phyloP scores from a whole-genome alignment of 1,284 basidiomycete species.

The Pyrrhoderma lamaoense region DNA sequence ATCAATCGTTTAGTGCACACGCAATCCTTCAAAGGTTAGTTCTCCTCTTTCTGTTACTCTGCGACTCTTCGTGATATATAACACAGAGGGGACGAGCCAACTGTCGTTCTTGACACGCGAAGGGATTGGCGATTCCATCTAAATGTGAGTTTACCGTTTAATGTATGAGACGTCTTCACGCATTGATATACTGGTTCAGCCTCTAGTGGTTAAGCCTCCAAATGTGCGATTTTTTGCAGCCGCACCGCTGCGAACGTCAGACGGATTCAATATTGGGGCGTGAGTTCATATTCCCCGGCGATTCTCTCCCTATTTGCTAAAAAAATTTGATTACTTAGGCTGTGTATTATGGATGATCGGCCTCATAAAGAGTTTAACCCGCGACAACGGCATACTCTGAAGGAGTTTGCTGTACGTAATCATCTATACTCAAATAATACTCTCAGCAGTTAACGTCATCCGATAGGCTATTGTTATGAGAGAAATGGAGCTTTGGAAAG shows the following conservation, averaged over 20 bases:
- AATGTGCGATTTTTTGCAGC: conserved; percentile 87
- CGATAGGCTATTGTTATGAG: conserved; percentile 83
- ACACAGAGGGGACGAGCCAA: conserved; percentile 78
- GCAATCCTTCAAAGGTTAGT: conserved; percentile 72
- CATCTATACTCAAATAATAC: neutral
- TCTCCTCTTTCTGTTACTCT: neutral
- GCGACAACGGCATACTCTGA: conserved; percentile 83
- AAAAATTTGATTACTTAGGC: conserved; percentile 30
- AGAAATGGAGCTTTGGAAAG: conserved; percentile 91
- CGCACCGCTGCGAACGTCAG: conserved; percentile 80
- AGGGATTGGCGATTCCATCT: conserved; percentile 85
- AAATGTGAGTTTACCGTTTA: conserved; percentile 45
- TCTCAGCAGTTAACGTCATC: conserved; percentile 11
- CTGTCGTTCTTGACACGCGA: conserved; percentile 73
- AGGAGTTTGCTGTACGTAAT: conserved; percentile 78
- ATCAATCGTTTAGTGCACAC: conserved; percentile 77
- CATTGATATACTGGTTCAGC: conserved; percentile 38
- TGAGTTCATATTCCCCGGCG: conserved; percentile 29
- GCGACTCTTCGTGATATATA: conserved; percentile 14
- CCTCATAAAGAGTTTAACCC: conserved; percentile 84
- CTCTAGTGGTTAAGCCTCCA: conserved; percentile 62
- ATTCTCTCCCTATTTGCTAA: neutral
- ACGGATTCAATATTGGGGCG: conserved; percentile 87
- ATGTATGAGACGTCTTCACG: neutral
- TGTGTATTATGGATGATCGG: conserved; percentile 82